Evolutionary conservation across 371 early-diverging fungal genomes (phyloP).

Genomic region (Chytridium lagenaria): DNA sequence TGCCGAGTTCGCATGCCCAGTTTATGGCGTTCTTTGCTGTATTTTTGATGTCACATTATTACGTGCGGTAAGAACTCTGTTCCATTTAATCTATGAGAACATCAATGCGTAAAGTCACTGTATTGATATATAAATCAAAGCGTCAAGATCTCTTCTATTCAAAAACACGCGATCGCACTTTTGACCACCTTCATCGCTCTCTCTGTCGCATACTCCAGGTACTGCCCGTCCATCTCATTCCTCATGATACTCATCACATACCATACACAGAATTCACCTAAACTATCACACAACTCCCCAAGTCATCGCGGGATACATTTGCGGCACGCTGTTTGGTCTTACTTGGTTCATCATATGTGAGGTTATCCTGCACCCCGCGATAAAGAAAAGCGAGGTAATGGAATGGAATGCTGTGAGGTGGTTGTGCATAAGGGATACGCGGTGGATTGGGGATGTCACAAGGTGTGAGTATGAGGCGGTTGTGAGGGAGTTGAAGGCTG

Average conservation of each 20-base stretch:
- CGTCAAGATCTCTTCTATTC: slow-evolving; percentile 19
- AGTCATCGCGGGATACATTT: slow-evolving; percentile 70
- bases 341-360: slow-evolving; percentile 63
- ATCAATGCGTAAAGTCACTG: too few relatives aligned
- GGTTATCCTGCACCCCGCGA: slow-evolving; percentile 27
- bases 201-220: slow-evolving; percentile 66
- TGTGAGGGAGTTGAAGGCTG: slow-evolving; percentile 2
- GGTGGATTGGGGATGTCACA: slow-evolving; percentile 58
- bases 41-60: slow-evolving; percentile 68
- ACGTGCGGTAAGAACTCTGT: slow-evolving; percentile 49
- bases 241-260: slow-evolving; percentile 33
- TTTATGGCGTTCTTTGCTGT: slow-evolving; percentile 87
- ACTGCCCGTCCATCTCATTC: background rate
- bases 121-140: too few relatives aligned
- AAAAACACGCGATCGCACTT: slow-evolving; percentile 55
- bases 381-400: slow-evolving; percentile 48
- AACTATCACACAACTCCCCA: slow-evolving; percentile 82
- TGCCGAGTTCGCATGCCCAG: slow-evolving; percentile 94
- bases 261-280: slow-evolving; percentile 70
- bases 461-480: slow-evolving; percentile 63
- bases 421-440: slow-evolving; percentile 68
- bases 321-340: slow-evolving; percentile 68
- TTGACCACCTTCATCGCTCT: slow-evolving; percentile 49
- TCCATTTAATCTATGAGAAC: slow-evolving; percentile 21
- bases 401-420: slow-evolving; percentile 50